Conservation (phyloP, 352 stramenopile genomes). For the Pythium grandisporangium region DNA sequence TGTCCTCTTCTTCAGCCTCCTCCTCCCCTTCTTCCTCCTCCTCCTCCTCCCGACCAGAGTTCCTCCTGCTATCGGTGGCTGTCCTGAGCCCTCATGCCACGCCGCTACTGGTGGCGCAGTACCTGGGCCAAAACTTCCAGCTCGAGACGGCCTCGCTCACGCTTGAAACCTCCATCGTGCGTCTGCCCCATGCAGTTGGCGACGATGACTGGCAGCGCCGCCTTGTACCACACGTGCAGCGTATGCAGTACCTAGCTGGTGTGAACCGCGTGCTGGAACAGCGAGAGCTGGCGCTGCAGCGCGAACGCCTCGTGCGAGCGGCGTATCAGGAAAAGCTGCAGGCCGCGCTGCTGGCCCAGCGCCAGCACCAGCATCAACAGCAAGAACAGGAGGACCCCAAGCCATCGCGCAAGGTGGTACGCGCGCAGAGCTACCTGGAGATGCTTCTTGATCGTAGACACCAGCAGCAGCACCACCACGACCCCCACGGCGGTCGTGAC, state of each 20-base stretch:
- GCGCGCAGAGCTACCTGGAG: slow-evolving; percentile 49
- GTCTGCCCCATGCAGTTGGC: slow-evolving; percentile 29
- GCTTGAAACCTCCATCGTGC: slow-evolving; percentile 13
- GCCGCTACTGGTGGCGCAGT: slow-evolving; percentile 47
- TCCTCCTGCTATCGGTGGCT: slow-evolving; percentile 61
- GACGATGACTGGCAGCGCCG: slow-evolving; percentile 43
- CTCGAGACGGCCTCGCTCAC: slow-evolving; percentile 19
- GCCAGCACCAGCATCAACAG: slow-evolving; percentile 20
- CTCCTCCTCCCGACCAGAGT: slow-evolving; percentile 18
- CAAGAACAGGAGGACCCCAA: slow-evolving; percentile 15
- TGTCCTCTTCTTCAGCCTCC: slow-evolving; percentile 2
- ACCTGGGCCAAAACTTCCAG: slow-evolving; percentile 67
- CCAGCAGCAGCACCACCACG: slow-evolving; percentile 35
- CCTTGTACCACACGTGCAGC: slow-evolving; percentile 42
- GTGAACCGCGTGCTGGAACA: slow-evolving; percentile 28
- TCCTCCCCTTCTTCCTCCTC: background rate
- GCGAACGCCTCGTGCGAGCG: slow-evolving; percentile 31
- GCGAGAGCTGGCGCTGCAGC: slow-evolving; percentile 35
- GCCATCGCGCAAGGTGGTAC: slow-evolving; percentile 39
- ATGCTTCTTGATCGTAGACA: slow-evolving; percentile 52
- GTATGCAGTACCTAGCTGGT: slow-evolving; percentile 38
- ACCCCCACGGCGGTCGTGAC: slow-evolving; percentile 15
- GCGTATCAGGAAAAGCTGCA: slow-evolving; percentile 48
- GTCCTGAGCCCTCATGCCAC: slow-evolving; percentile 47
- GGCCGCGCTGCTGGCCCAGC: slow-evolving; percentile 31